Evolutionary conservation across 306 rosid genomes (phyloP), one percentile per base, ranked within the genome.

Genomic region (Datisca glomerata): DNA sequence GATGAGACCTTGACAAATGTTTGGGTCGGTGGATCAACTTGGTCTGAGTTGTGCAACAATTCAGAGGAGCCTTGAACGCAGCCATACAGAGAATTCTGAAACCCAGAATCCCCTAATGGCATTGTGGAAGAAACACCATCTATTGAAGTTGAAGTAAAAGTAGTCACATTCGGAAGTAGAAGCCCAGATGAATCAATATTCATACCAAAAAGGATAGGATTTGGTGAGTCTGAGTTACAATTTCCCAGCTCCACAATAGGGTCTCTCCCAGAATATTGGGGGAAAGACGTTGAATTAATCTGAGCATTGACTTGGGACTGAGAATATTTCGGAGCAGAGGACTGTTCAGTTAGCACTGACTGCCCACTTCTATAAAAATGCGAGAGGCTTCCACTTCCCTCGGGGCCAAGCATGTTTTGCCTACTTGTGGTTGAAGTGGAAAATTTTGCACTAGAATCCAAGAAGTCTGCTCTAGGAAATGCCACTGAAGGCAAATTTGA

Each of bases 1-100:
- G n/a, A n/a, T n/a, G n/a, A n/a, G n/a, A 84, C 94, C 92, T 84
- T 84, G 45, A 84, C 94, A 67, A 73, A 84, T 24, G 74, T 84
- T 22, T 20, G 79, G 11, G 79, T 60, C 6, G 69, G 70, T 2
- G 75, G 70, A 67, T 79, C 84, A 56, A 60, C 68, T 59, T 73
- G 86, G 56, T 69, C 86, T n/a, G 70, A 60, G 56, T 66, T 54
- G 36, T 46, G 86, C 80, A 84, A 62, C 61, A 79, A 49, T 75
- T 79, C 84, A 2, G 83, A 57, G 2, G 92, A 73, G 67, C 66
- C 79, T 61, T 76, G 86, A 69, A 71, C 61, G 45, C 78, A 67
- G 54, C 57, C 56, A 66, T 76, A 84, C 18, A 70, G 60, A 57
- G 85, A 45, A 47, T 57, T 63, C 60, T 73, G 92, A 68, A 59